Percentiles rank a stretch among this genome's conserved stretches.
These are phyloP conservation scores for Dunaliella primolecta DNA, from an alignment of 139 green algal species.

Conservation along the genomic window DNA sequence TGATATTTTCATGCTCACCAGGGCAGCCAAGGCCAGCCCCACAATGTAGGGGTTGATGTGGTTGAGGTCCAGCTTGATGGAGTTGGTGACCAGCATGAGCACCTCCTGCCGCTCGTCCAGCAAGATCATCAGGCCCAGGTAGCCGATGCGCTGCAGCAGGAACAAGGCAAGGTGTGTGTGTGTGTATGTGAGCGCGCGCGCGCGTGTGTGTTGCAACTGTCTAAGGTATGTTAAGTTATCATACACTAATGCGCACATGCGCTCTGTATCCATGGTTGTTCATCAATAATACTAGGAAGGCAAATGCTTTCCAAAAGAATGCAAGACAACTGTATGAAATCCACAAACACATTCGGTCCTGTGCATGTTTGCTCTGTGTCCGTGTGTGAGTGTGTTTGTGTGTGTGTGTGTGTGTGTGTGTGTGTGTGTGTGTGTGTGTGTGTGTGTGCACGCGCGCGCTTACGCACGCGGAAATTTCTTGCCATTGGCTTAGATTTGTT, in stretches of 20 bases:
- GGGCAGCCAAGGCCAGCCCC: constrained; percentile 87
- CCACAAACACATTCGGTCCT: too few relatives aligned
- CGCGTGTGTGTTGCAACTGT: too few relatives aligned
- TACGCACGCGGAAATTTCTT: background rate
- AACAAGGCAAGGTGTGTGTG: background rate
- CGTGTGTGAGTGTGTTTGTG: constrained; percentile 2
- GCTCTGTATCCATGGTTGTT: background rate
- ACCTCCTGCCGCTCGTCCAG: constrained; percentile 98
- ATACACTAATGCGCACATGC: too few relatives aligned
- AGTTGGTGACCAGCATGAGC: constrained; percentile 99
- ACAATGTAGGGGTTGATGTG: constrained; percentile 84
- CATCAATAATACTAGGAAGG: too few relatives aligned
- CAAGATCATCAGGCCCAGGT: constrained; percentile 96
- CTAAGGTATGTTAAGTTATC: too few relatives aligned
- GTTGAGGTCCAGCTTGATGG: constrained; percentile 93
- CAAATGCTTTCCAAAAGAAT: too few relatives aligned
- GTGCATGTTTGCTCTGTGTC: too few relatives aligned
- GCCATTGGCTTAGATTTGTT: too few relatives aligned
- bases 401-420: constrained; percentile 8
- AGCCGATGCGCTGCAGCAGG: constrained; percentile 83
- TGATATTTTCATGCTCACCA: constrained; percentile 45
- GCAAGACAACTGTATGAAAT: too few relatives aligned
- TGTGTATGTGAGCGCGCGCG: background rate
- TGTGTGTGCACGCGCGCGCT: background rate
- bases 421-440: constrained; percentile 15